Evolutionary conservation across 1,139 yeast genomes (phyloP), one percentile per base, ranked within the genome.

Genomic region (Pichia sp.): DNA sequence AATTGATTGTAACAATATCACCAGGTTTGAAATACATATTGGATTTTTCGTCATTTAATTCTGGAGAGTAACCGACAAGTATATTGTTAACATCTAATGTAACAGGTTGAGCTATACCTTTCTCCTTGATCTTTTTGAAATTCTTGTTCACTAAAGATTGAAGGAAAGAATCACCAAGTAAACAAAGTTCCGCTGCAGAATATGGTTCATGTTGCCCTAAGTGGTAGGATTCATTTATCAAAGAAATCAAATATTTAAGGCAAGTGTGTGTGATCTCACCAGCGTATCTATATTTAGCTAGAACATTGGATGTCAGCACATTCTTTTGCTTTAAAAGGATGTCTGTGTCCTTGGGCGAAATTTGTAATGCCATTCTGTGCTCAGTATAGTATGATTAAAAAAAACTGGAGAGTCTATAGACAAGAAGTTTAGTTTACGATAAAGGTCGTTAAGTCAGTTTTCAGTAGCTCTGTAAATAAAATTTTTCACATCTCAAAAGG

Each of bases 201-300:
- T 74, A 66, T 25, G 70, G 69, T 28, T 65, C 67, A 22, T 71
- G 63, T 38, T 69, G 67, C 39, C 67, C 66, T 47, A 66, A 67
- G 58, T 83, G 93, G 61, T 81, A 84, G 22, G 81, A 72, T 57
- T 77, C 76, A 61, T 82, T 79, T 51, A 89, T 78, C 56, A 85
- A 71, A 42, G 74, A 69, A 33, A 75, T 68, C 42, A 84, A 66
- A 58, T 83, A 82, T 46, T 73, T 68, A 52, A 89, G 68, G 40
- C 88, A 84, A 17, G 95, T 82, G 64, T 88, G 96, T n/a, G 93
- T 69, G 53, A 89, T 79, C 63, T 84, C 89, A 34, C 96, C 97
- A 8, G 96, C 96, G 39, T 79, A 71, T 60, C 95, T 74, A 65
- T 89, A 88, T 64, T 88, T 89, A 52, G 81, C 89, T 37, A 85